Percentiles rank a stretch among this genome's conserved stretches.
These are phyloP conservation scores for Coelastrella sp. DNA, from an alignment of 139 green algal genomes.

Conservation along the genomic window DNA sequence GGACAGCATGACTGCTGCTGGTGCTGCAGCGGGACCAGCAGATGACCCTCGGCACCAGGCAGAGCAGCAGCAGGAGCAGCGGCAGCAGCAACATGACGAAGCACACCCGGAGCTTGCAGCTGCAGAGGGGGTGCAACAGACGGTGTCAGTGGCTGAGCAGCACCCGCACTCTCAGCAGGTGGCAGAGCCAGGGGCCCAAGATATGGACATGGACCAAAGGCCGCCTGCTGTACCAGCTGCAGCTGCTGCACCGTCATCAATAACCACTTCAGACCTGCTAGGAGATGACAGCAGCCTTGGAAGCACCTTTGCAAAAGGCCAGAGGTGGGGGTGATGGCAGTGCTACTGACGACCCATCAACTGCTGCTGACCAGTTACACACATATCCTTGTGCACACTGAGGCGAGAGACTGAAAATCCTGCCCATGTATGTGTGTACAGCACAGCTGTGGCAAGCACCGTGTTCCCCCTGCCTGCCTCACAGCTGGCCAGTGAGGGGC, in stretches of 20 bases:
- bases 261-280: background rate
- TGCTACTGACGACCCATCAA: too few species aligned
- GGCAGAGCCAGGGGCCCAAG: background rate
- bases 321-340: background rate
- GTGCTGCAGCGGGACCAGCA: background rate
- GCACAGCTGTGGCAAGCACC: too few species aligned
- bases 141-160: background rate
- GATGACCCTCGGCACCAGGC: slow-evolving; percentile 10
- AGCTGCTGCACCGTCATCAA: background rate
- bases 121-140: background rate
- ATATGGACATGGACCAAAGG: background rate
- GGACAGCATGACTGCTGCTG: background rate
- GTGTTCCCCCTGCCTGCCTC: too few species aligned
- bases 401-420: background rate
- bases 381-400: background rate
- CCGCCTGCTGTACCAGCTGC: background rate
- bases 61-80: slow-evolving; percentile 20
- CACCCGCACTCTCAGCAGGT: background rate
- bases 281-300: background rate
- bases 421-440: background rate
- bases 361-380: too few species aligned
- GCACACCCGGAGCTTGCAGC: background rate
- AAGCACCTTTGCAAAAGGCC: slow-evolving; percentile 14
- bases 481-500: too few species aligned
- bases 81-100: background rate